Evolutionary conservation across 768 basidiomycete genomes (phyloP).

Genomic region (Leucocoprinus birnbaumii): DNA sequence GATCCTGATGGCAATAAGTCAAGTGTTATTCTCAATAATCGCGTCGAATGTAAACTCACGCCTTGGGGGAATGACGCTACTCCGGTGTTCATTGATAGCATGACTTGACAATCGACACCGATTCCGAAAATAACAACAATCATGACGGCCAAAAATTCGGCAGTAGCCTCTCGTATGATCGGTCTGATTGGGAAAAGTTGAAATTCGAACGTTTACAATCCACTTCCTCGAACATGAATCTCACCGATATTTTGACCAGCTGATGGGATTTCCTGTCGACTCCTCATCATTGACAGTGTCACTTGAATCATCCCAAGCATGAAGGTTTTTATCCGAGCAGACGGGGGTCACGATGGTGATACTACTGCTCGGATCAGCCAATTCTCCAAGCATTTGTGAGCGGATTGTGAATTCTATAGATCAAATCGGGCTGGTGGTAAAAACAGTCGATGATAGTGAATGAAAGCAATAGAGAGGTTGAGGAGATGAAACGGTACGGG

Average conservation of each 20-base stretch:
- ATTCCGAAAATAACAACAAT: constrained; percentile 58
- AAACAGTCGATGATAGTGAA: too few species aligned
- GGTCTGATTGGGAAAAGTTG: background rate
- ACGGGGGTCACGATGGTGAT: background rate
- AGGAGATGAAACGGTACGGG: too few species aligned
- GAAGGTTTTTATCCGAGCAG: background rate
- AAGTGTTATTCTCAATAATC: too few species aligned
- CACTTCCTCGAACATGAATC: constrained; percentile 14
- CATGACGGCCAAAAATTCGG: constrained; percentile 64
- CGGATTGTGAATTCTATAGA: too few species aligned
- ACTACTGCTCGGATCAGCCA: background rate
- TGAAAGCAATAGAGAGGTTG: too few species aligned
- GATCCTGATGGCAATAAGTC: constrained; percentile 34
- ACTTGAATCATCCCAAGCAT: constrained; percentile 10
- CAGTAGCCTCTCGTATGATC: constrained; percentile 52
- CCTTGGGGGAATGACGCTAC: constrained; percentile 52
- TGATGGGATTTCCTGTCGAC: constrained; percentile 42
- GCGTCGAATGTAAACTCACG: constrained; percentile 35
- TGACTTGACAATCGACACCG: constrained; percentile 56
- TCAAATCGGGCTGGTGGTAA: too few species aligned
- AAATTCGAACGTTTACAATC: too few species aligned
- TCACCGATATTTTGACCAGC: constrained; percentile 55
- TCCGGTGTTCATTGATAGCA: constrained; percentile 40
- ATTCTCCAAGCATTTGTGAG: constrained; percentile 9
- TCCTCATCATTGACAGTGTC: constrained; percentile 27